Percentiles rank a stretch among this genome's conserved stretches.
phyloP scores from a whole-genome alignment of 495 filamentous ascomycete species.

The Penicillium crystallinum region DNA sequence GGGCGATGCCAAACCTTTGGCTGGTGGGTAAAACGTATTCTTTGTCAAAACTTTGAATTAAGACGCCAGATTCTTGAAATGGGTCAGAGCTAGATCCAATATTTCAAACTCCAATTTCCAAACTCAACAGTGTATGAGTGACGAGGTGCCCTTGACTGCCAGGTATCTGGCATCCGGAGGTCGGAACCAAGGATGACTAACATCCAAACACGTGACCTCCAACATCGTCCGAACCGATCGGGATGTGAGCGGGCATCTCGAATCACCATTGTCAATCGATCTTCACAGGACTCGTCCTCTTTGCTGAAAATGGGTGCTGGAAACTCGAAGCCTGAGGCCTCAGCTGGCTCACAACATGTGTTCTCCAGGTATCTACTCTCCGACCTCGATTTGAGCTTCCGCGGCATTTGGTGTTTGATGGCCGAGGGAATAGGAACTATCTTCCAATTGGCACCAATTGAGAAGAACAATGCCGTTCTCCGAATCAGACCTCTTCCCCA shows the following conservation, averaged over 20 bases:
- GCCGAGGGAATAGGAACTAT: constrained; percentile 11
- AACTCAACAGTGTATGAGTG: too few species aligned
- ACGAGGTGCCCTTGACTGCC: background rate
- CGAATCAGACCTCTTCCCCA: background rate
- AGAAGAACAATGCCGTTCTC: background rate
- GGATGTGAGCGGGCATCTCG: constrained; percentile 6
- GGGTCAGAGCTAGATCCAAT: too few species aligned
- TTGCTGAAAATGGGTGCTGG: constrained; percentile 44
- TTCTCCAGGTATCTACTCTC: constrained; percentile 43
- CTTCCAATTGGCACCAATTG: constrained; percentile 13
- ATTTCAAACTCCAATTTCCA: background rate
- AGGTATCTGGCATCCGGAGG: background rate
- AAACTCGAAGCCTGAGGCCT: constrained; percentile 48
- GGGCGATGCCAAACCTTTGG: background rate
- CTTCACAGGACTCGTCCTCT: constrained; percentile 5
- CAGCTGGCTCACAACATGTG: constrained; percentile 47
- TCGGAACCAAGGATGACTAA: constrained; percentile 5
- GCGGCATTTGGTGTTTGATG: constrained; percentile 2
- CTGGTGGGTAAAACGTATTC: too few species aligned
- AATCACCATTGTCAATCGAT: constrained; percentile 1
- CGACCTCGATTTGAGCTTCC: background rate
- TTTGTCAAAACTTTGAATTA: too few species aligned
- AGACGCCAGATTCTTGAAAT: too few species aligned
- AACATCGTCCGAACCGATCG: constrained; percentile 10
- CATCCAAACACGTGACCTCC: background rate